phyloP scores from a whole-genome alignment of 371 early-diverging fungal species.

The Mortierella sp. region DNA sequence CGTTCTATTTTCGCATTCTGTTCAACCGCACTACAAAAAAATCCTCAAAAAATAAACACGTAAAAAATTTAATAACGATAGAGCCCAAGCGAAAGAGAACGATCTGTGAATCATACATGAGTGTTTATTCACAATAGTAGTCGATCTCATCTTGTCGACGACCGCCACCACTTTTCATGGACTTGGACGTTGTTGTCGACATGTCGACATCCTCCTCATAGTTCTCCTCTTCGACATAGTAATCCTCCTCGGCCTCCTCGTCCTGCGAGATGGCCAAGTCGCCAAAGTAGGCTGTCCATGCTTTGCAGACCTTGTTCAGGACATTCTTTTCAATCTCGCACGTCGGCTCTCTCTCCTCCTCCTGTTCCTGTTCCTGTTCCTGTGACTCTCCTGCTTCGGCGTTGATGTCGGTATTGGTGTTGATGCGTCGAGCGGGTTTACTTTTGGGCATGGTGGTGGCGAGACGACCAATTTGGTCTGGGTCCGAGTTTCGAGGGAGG shows the following conservation, averaged over 20 bases:
- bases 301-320: constrained; percentile 47
- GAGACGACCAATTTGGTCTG: constrained; percentile 64
- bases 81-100: background rate
- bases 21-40: no score
- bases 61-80: no score
- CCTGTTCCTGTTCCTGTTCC: background rate
- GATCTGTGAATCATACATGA: no score
- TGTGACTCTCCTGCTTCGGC: background rate
- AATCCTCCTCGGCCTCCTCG: background rate
- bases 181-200: background rate
- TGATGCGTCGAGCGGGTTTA: background rate
- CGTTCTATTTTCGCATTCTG: no score
- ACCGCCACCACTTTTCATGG: background rate
- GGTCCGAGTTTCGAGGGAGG: constrained; percentile 87
- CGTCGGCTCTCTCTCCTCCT: background rate
- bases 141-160: background rate
- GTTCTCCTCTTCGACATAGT: background rate
- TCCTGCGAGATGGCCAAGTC: constrained; percentile 28
- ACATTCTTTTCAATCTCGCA: constrained; percentile 54
- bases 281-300: constrained; percentile 56
- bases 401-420: background rate
- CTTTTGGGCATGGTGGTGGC: constrained; percentile 10
- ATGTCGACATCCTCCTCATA: constrained; percentile 9
- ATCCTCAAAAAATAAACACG: no score
- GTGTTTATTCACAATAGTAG: constrained; percentile 12